Conservation (phyloP, 148 eudicot genomes). For the Rhododendron molle region DNA sequence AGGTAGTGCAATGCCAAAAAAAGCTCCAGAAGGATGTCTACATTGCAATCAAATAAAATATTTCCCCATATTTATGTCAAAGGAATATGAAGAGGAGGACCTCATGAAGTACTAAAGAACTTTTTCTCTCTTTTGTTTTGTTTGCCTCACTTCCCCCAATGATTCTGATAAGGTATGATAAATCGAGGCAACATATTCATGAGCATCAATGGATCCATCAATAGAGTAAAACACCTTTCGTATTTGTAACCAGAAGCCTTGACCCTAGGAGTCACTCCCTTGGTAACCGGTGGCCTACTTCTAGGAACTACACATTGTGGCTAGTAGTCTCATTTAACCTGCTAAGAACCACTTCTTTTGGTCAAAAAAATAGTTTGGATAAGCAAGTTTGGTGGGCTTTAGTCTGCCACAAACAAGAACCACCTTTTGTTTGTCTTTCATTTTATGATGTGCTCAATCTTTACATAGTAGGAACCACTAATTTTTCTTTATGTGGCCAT, state of each 20-base stretch:
- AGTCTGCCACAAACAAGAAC: neutral
- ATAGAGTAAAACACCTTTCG: neutral
- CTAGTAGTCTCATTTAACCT: neutral
- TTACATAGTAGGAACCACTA: neutral
- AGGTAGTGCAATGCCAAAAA: neutral
- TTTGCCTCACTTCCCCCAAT: neutral
- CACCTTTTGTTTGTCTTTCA: neutral
- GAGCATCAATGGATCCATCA: neutral
- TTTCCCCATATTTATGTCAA: neutral
- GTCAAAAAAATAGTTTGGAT: neutral
- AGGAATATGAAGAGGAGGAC: neutral
- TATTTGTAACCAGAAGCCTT: neutral
- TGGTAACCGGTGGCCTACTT: neutral
- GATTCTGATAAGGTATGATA: neutral
- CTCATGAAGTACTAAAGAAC: neutral
- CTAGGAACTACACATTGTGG: neutral
- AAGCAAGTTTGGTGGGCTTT: neutral
- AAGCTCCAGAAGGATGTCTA: neutral
- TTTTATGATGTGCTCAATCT: neutral
- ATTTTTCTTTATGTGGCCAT: neutral
- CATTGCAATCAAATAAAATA: neutral
- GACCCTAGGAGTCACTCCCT: neutral
- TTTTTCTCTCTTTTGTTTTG: neutral
- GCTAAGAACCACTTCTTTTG: neutral
- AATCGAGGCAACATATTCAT: neutral